Evolutionary conservation across 2,329 filamentous ascomycete species (phyloP).

Genomic region (Arthrobotrys sphaeroides): DNA sequence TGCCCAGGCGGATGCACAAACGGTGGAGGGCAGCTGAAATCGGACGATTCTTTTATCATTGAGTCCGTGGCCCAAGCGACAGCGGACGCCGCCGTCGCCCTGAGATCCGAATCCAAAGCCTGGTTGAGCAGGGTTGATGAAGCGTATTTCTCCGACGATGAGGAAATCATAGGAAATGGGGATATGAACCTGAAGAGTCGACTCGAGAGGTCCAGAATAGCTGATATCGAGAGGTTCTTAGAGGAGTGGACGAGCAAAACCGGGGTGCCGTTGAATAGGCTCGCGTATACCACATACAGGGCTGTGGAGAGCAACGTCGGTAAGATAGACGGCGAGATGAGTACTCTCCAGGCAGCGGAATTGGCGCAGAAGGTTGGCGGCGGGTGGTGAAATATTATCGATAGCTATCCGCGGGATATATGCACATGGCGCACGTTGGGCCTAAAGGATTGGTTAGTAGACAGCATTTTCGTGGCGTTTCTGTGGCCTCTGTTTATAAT

Average conservation of each 20-base stretch:
- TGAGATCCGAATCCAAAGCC: slow-evolving; percentile 75
- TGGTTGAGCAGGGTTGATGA: slow-evolving; percentile 87
- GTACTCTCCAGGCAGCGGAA: slow-evolving; percentile 81
- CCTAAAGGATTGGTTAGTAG: neutral
- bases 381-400: slow-evolving; percentile 75
- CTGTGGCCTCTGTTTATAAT: neutral
- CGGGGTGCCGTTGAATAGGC: slow-evolving; percentile 73
- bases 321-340: slow-evolving; percentile 68
- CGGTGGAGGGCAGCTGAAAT: slow-evolving; percentile 92
- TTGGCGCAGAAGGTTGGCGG: slow-evolving; percentile 90
- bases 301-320: slow-evolving; percentile 96
- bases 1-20: slow-evolving; percentile 99
- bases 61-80: slow-evolving; percentile 25
- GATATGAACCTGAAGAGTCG: slow-evolving; percentile 56
- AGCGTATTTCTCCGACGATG: slow-evolving; percentile 77
- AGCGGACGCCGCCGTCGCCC: slow-evolving; percentile 66
- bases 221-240: slow-evolving; percentile 71
- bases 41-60: slow-evolving; percentile 75
- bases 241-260: slow-evolving; percentile 79
- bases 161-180: slow-evolving; percentile 56
- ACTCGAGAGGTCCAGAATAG: slow-evolving; percentile 58
- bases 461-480: slow-evolving; percentile 35
- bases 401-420: neutral
- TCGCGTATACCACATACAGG: slow-evolving; percentile 87
- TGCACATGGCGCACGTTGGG: too few relatives aligned